Conservation (phyloP, 495 filamentous ascomycete species). For the Margaritispora aquatica region DNA sequence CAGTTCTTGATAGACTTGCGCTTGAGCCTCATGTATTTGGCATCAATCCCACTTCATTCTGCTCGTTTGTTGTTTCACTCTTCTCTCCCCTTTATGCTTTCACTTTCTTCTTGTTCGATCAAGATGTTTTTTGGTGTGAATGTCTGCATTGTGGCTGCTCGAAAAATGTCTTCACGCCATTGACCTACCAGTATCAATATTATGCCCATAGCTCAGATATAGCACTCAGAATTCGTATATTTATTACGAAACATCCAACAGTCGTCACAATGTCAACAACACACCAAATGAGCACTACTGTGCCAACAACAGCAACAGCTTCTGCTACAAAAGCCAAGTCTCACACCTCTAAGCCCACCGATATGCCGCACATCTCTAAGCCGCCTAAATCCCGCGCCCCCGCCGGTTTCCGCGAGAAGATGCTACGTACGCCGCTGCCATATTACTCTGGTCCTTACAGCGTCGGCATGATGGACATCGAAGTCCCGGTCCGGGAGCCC, state of each 20-base stretch:
- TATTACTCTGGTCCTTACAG: slow-evolving; percentile 53
- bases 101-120: background rate
- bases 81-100: background rate
- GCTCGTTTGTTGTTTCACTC: background rate
- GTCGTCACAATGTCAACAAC: background rate
- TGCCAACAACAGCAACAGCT: background rate
- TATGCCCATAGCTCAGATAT: too few relatives aligned
- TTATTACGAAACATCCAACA: background rate
- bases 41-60: background rate
- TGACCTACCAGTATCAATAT: background rate
- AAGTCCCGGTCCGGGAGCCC: slow-evolving; percentile 49
- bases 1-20: background rate
- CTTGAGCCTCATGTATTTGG: background rate
- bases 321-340: background rate
- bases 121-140: background rate
- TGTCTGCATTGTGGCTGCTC: background rate
- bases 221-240: too few relatives aligned
- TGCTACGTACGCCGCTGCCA: slow-evolving; percentile 48
- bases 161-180: background rate
- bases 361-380: slow-evolving; percentile 4
- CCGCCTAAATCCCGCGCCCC: slow-evolving; percentile 16
- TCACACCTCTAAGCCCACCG: background rate
- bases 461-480: slow-evolving; percentile 59
- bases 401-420: slow-evolving; percentile 26
- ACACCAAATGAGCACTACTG: background rate